Base-by-base conservation (phyloP, 345 rosid species). In the Gossypium sturtianum region DNA sequence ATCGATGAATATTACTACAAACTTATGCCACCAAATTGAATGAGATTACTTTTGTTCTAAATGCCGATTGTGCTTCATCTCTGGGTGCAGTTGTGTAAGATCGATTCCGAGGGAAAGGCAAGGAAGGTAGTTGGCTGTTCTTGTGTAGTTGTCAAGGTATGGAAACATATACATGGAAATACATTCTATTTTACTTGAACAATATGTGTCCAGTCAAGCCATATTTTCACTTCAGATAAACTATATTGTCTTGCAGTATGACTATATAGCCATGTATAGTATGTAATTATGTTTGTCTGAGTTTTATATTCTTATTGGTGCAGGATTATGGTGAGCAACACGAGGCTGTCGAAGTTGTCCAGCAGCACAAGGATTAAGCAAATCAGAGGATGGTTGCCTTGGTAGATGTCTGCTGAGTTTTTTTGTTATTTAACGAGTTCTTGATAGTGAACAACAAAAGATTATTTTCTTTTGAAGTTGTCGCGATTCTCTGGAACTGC, bases 81-180 rank as follows among this genome's bases (percentile, higher is more conserved):
- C 15, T 15, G 51, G 22, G 48, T 78, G 70, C 88, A 92, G 96
- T 65, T 92, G 59, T 92, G 95, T 75, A 90, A 92, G 90, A 89
- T 90, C n/a, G 95, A 91, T 54, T 85, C 91, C 0, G 94, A 91
- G 83, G 97, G 93, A 53, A 90, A 90, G 65, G 94, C 93, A 27
- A 84, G 91, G 85, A 92, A 92, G 77, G 94, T 90, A 0, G 97
- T 92, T 11, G 97, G 94, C 9, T 90, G 94, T 82, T 89, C 91
- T 44, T 90, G 95, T 9, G 85, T 89, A 34, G 94, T 90, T 57
- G 87, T 90, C 47, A 88, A 90, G 97, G 97, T 90, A 79, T 17
- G 12, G 38, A 27, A 16, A 15, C 12, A 10, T 19, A 13, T 49
- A 0, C 61, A 49, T 17, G 17, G n/a, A 52, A 70, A 2, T 70